These are phyloP conservation scores for Sphaerostilbella broomeana DNA, from an alignment of 2,329 filamentous ascomycete species.

Conservation along the genomic window DNA sequence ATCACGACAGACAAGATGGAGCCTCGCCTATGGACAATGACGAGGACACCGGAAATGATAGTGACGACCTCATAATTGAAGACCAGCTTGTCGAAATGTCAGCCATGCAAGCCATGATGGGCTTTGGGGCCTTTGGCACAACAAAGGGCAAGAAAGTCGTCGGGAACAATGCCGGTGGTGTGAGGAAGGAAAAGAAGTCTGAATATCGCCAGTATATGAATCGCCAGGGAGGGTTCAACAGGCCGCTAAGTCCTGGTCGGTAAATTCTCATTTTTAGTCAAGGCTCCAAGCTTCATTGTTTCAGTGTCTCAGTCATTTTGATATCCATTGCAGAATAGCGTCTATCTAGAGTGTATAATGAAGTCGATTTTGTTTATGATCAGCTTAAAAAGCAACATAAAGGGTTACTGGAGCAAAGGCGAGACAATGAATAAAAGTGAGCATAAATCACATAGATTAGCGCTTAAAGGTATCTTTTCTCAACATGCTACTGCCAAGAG, in stretches of 20 bases:
- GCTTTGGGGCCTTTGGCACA: constrained; percentile 76
- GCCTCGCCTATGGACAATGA: constrained; percentile 15
- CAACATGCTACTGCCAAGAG: too few species aligned
- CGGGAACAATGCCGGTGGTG: constrained; percentile 76
- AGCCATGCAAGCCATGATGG: constrained; percentile 81
- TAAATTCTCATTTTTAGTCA: too few species aligned
- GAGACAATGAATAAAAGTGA: too few species aligned
- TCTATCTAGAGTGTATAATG: too few species aligned
- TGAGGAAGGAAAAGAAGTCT: constrained; percentile 88
- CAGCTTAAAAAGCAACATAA: too few species aligned
- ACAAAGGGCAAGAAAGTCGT: constrained; percentile 86
- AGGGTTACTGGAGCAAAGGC: too few species aligned
- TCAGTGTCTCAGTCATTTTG: neutral
- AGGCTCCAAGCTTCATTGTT: neutral
- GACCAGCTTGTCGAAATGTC: constrained; percentile 57
- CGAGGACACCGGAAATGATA: constrained; percentile 21
- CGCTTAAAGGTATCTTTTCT: constrained; percentile 1
- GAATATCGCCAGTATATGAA: constrained; percentile 98
- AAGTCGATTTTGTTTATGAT: neutral
- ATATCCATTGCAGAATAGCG: constrained; percentile 11
- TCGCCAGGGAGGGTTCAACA: constrained; percentile 72
- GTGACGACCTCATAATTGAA: constrained; percentile 28
- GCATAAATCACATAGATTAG: neutral
- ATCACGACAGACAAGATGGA: constrained; percentile 14
- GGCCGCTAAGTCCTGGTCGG: constrained; percentile 58